A percentile compares a stretch with the other conserved stretches of the same genome.
Evolutionary conservation across 2,329 filamentous ascomycete genomes (phyloP).

Genomic region (Colletotrichum sojae): DNA sequence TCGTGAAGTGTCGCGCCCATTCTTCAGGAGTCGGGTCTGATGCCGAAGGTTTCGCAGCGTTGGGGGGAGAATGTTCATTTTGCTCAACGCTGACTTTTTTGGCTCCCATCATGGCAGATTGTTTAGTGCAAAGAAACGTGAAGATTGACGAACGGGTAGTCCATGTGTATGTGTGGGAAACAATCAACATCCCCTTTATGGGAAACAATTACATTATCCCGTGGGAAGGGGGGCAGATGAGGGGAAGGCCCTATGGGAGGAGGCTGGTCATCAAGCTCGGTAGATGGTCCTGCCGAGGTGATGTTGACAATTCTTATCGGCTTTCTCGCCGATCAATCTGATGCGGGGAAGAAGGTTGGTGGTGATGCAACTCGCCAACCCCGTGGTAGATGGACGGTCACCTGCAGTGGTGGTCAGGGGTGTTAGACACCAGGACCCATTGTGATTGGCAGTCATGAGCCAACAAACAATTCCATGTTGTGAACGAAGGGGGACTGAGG

Average conservation of each 20-base stretch:
- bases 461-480: neutral
- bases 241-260: slow-evolving; percentile 17
- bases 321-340: slow-evolving; percentile 14
- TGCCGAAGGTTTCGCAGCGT: slow-evolving; percentile 22
- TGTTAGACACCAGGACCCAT: neutral
- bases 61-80: slow-evolving; percentile 20
- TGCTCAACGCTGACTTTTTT: slow-evolving; percentile 34
- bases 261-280: slow-evolving; percentile 20
- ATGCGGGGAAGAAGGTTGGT: slow-evolving; percentile 16
- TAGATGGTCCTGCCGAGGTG: slow-evolving; percentile 29
- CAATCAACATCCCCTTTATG: too few relatives aligned
- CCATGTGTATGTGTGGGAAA: too few relatives aligned
- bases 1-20: slow-evolving; percentile 30
- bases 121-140: neutral
- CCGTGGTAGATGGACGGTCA: neutral
- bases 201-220: slow-evolving; percentile 6
- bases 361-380: slow-evolving; percentile 12
- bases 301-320: slow-evolving; percentile 9
- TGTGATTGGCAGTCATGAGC: neutral
- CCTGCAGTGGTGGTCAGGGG: neutral
- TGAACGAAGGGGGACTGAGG: too few relatives aligned
- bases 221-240: slow-evolving; percentile 28
- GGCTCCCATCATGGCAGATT: slow-evolving; percentile 18
- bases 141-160: too few relatives aligned
- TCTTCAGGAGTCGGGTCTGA: slow-evolving; percentile 29